Evolutionary conservation across 2,329 filamentous ascomycete genomes (phyloP).

Genomic region (Talaromyces piceae): DNA sequence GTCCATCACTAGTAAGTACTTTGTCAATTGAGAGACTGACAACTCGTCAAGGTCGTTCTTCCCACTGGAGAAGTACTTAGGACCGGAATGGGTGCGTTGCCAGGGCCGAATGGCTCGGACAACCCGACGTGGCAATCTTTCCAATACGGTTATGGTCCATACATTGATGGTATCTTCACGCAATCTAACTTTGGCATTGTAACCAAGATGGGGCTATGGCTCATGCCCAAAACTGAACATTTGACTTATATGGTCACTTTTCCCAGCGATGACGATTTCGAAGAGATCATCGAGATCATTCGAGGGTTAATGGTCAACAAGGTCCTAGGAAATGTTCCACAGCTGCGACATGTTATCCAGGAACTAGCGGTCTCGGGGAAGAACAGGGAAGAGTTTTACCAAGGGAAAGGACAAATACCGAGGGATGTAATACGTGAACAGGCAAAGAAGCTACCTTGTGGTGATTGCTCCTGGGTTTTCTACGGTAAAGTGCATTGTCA

Average conservation of each 20-base stretch:
- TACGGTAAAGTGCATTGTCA: constrained; percentile 14
- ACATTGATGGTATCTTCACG: constrained; percentile 26
- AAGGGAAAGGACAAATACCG: constrained; percentile 18
- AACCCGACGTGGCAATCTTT: constrained; percentile 26
- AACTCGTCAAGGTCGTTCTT: constrained; percentile 26
- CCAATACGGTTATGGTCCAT: constrained; percentile 27
- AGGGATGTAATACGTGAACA: constrained; percentile 21
- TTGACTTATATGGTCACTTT: constrained; percentile 37
- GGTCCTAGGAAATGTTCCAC: constrained; percentile 24
- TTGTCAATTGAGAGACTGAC: constrained; percentile 21
- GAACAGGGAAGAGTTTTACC: constrained; percentile 20
- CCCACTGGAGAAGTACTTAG: constrained; percentile 31
- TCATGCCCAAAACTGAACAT: constrained; percentile 31
- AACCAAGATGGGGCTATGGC: constrained; percentile 18
- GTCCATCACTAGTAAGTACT: constrained; percentile 25
- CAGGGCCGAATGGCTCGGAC: constrained; percentile 19
- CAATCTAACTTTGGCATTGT: constrained; percentile 17
- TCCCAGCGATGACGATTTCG: constrained; percentile 29
- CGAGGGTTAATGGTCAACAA: constrained; percentile 22
- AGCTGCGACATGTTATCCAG: constrained; percentile 23
- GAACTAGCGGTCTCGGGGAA: constrained; percentile 24
- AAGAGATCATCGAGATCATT: constrained; percentile 31
- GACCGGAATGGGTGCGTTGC: constrained; percentile 33
- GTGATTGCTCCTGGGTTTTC: constrained; percentile 25
- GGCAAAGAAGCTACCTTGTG: constrained; percentile 20